phyloP scores from a whole-genome alignment of 805 yeast species.

The Candida vaughaniae region DNA sequence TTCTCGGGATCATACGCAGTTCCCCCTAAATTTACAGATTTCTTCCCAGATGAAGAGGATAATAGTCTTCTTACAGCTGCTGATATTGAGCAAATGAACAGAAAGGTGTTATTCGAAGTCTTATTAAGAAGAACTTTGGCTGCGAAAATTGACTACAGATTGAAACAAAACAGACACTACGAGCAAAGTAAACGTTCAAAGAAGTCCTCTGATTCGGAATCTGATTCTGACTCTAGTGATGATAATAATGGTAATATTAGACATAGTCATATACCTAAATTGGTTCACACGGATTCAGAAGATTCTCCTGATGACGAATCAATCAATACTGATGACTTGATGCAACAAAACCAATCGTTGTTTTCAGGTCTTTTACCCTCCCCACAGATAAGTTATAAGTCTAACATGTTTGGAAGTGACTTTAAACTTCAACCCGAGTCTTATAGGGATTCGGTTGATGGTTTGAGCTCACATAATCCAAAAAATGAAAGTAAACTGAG shows the following conservation, averaged over 20 bases:
- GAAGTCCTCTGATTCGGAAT: not conserved
- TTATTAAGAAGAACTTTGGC: constrained; percentile 41
- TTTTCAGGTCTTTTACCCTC: constrained; percentile 37
- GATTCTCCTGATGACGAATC: constrained; percentile 20
- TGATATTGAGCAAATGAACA: constrained; percentile 30
- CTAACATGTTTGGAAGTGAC: constrained; percentile 27
- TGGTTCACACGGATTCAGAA: constrained; percentile 21
- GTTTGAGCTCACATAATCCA: constrained; percentile 3
- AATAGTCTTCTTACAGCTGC: constrained; percentile 18
- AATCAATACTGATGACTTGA: constrained; percentile 26
- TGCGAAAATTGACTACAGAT: constrained; percentile 39
- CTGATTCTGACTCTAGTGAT: constrained; percentile 7
- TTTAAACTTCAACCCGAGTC: constrained; percentile 12
- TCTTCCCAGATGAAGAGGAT: constrained; percentile 30
- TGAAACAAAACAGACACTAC: constrained; percentile 18
- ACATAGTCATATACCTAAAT: constrained; percentile 15
- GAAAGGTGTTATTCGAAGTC: constrained; percentile 33
- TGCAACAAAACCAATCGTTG: constrained; percentile 30
- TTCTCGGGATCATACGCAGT: constrained; percentile 18
- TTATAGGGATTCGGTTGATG: constrained; percentile 4
- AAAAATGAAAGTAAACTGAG: constrained; percentile 14
- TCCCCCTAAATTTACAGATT: constrained; percentile 27
- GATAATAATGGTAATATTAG: constrained; percentile 9
- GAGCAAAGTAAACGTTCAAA: constrained; percentile 2
- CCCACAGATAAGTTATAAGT: constrained; percentile 35